These are phyloP conservation scores for Solanum tarijense DNA, from an alignment of 257 asterid genomes.

Conservation along the genomic window DNA sequence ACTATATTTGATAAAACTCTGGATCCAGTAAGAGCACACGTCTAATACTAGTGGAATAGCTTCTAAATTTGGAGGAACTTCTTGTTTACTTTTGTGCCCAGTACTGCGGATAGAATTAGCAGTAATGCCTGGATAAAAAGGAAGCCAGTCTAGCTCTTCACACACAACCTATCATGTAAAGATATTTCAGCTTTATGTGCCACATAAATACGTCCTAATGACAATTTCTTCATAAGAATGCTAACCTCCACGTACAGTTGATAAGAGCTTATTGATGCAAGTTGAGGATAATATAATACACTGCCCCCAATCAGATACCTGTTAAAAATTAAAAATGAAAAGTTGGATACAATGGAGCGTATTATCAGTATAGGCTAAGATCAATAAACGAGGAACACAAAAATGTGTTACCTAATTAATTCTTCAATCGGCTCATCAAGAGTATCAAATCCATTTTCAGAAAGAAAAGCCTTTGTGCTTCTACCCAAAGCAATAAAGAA, in stretches of 20 bases:
- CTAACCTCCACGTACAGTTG: slow-evolving; percentile 99
- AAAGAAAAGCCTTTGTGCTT: slow-evolving; percentile 64
- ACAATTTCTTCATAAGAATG: slow-evolving; percentile 15
- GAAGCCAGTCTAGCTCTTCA: slow-evolving; percentile 99
- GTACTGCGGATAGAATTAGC: slow-evolving; percentile 26
- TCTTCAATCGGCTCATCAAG: slow-evolving; percentile 67
- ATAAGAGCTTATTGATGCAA: slow-evolving; percentile 92
- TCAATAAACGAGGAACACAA: not conserved
- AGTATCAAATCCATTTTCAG: slow-evolving; percentile 59
- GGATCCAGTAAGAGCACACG: slow-evolving; percentile 90
- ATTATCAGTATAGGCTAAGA: not conserved
- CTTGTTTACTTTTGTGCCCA: slow-evolving; percentile 49
- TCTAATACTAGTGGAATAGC: slow-evolving; percentile 67
- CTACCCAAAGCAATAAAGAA: slow-evolving; percentile 95
- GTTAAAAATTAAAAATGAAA: slow-evolving; percentile 11
- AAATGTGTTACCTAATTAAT: slow-evolving; percentile 48
- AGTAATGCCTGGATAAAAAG: slow-evolving; percentile 73
- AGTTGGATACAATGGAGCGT: not conserved
- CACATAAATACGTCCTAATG: slow-evolving; percentile 4
- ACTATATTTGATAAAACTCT: slow-evolving; percentile 87
- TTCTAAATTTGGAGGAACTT: slow-evolving; percentile 57
- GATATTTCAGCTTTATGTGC: slow-evolving; percentile 12
- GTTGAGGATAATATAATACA: slow-evolving; percentile 90
- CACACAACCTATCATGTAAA: slow-evolving; percentile 70
- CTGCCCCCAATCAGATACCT: slow-evolving; percentile 95